phyloP scores from a whole-genome alignment of 495 filamentous ascomycete genomes.

The Barbatosphaeria neglecta region DNA sequence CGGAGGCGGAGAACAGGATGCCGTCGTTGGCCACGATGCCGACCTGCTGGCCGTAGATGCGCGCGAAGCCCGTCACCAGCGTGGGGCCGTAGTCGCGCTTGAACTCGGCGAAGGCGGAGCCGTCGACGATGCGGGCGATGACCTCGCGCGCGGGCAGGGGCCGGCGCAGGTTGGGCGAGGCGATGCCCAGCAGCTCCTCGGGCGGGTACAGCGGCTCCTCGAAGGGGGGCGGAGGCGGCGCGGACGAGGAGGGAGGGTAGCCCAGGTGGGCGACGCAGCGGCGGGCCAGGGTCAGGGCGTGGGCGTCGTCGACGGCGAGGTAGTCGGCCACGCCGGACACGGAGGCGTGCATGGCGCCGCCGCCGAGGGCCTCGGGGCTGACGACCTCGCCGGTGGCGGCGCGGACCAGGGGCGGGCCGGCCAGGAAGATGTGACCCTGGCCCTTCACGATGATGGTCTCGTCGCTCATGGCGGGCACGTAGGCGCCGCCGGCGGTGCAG shows the following conservation, averaged over 20 bases:
- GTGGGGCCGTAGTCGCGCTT: constrained; percentile 86
- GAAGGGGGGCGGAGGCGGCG: constrained; percentile 11
- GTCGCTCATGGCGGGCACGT: constrained; percentile 94
- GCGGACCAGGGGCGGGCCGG: constrained; percentile 90
- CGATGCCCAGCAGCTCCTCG: constrained; percentile 75
- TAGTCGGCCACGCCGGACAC: constrained; percentile 96
- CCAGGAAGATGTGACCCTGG: constrained; percentile 93
- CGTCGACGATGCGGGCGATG: constrained; percentile 89
- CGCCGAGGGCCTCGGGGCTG: constrained; percentile 84
- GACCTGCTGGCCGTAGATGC: constrained; percentile 81
- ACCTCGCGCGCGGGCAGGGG: constrained; percentile 80
- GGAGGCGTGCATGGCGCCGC: constrained; percentile 81
- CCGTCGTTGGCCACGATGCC: constrained; percentile 96
- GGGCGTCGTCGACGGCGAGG: constrained; percentile 85
- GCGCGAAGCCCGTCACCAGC: constrained; percentile 85
- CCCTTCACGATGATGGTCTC: constrained; percentile 93
- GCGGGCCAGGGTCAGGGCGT: constrained; percentile 79
- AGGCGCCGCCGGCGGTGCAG: constrained; percentile 93
- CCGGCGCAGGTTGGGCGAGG: constrained; percentile 74
- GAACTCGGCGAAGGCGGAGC: constrained; percentile 83
- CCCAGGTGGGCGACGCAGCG: constrained; percentile 81
- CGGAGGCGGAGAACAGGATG: constrained; percentile 85
- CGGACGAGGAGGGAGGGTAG: constrained; percentile 42
- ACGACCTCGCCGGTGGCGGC: constrained; percentile 93
- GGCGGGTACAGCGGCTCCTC: constrained; percentile 72